Base-by-base conservation (phyloP, 805 yeast genomes). In the Wickerhamiella domercqiae region DNA sequence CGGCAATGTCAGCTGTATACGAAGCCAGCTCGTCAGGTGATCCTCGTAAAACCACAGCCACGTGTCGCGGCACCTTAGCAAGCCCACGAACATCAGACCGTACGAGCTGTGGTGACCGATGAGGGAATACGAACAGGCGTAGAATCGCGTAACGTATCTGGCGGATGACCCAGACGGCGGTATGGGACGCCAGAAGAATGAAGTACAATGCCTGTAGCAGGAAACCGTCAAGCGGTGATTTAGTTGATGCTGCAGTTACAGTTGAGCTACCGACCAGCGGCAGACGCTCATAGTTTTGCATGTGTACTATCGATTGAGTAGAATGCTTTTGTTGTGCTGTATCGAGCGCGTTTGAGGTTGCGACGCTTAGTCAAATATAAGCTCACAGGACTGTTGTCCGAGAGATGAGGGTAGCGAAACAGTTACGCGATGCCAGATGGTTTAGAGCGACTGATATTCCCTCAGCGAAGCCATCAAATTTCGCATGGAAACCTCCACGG, bases 361-460 rank as follows among this genome's bases (percentile, higher is more conserved):
- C n/a, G n/a, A n/a, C n/a, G n/a, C n/a, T n/a, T n/a, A n/a, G n/a
- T n/a, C n/a, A n/a, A n/a, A n/a, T n/a, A n/a, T n/a, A n/a, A n/a
- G n/a, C n/a, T n/a, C n/a, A n/a, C n/a, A n/a, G n/a, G n/a, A n/a
- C n/a, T n/a, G n/a, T n/a, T n/a, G n/a, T n/a, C n/a, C n/a, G n/a
- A n/a, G n/a, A n/a, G n/a, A n/a, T n/a, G n/a, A n/a, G n/a, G n/a
- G n/a, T n/a, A n/a, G n/a, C n/a, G n/a, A n/a, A n/a, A n/a, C n/a
- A n/a, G n/a, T n/a, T n/a, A n/a, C n/a, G n/a, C n/a, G n/a, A n/a
- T n/a, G n/a, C n/a, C n/a, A n/a, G n/a, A n/a, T 84, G 96, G 96
- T 83, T 71, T 53, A 78, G 82, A 49, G 87, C 94, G 2, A 75
- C 83, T 0, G 94, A 82, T 52, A 56, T 73, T 5, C 93, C 95